Percentiles rank a stretch among this genome's conserved stretches.
Conservation (phyloP, 2,329 filamentous ascomycete species). For the Seiridium cupressi region DNA sequence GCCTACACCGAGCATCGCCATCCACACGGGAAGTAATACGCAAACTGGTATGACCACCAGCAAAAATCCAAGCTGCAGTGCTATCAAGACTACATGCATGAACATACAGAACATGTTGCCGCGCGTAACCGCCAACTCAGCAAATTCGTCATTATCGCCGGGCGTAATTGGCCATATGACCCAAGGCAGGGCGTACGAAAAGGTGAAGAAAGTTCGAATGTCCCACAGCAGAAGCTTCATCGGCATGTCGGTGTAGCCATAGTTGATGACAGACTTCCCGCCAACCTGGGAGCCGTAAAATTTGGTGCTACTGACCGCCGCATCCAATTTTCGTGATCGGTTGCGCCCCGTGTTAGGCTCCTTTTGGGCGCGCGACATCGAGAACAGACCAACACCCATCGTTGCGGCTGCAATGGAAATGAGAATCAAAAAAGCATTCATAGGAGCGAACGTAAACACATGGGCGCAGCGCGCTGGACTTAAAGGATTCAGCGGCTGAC, state of each 20-base stretch:
- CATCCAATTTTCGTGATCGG: not conserved
- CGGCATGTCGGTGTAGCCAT: slow-evolving; percentile 58
- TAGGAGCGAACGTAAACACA: not conserved
- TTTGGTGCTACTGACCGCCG: slow-evolving; percentile 33
- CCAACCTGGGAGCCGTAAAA: slow-evolving; percentile 61
- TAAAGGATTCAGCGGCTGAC: not conserved
- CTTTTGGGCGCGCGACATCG: not conserved
- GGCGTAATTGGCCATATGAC: slow-evolving; percentile 58
- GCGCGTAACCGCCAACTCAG: slow-evolving; percentile 61
- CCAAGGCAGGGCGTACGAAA: slow-evolving; percentile 56
- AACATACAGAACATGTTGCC: slow-evolving; percentile 56
- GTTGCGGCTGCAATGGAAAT: not conserved
- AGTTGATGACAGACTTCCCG: slow-evolving; percentile 55
- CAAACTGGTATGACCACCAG: slow-evolving; percentile 50
- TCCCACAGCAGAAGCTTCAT: slow-evolving; percentile 50
- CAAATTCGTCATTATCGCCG: slow-evolving; percentile 45
- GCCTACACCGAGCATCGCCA: slow-evolving; percentile 34
- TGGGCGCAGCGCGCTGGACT: not conserved
- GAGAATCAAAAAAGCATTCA: not conserved
- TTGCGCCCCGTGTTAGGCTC: slow-evolving; percentile 1
- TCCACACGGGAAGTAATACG: slow-evolving; percentile 48
- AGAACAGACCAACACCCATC: not conserved
- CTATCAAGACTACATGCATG: slow-evolving; percentile 56
- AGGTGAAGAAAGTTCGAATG: slow-evolving; percentile 53
- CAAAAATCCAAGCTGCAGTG: slow-evolving; percentile 62